Evolutionary conservation across 192 early-diverging fungal genomes (phyloP).

Genomic region (Coemansia sp.): DNA sequence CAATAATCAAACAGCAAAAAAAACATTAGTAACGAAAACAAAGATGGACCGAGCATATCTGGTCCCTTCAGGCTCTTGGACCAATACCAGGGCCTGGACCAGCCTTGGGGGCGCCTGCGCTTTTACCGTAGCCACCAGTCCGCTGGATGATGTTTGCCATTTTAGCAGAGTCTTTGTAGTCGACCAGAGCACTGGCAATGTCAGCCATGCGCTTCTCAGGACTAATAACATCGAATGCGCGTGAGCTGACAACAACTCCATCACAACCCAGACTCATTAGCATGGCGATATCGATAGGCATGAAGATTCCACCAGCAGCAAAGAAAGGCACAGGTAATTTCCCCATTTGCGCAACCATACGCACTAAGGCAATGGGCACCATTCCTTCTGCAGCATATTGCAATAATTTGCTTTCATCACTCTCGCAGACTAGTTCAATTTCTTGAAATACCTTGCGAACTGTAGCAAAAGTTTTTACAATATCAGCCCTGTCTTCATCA

Average conservation of each 20-base stretch:
- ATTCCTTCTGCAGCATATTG: neutral
- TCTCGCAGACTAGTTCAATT: conserved; percentile 53
- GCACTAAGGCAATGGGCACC: neutral
- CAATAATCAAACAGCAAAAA: neutral
- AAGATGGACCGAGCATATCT: neutral
- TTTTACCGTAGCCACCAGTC: conserved; percentile 9
- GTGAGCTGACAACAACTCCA: conserved; percentile 90
- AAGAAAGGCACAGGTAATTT: conserved; percentile 97
- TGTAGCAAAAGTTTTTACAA: conserved; percentile 84
- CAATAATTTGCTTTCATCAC: neutral
- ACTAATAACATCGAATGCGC: conserved; percentile 85
- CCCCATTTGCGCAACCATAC: neutral
- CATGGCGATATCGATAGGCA: conserved; percentile 92
- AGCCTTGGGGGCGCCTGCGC: neutral
- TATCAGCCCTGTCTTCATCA: conserved; percentile 87
- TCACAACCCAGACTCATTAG: conserved; percentile 98
- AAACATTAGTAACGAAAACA: neutral
- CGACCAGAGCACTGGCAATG: conserved; percentile 88
- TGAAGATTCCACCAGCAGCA: conserved; percentile 91
- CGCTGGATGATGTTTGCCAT: conserved; percentile 1
- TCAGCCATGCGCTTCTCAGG: conserved; percentile 83
- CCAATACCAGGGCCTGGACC: neutral
- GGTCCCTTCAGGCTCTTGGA: neutral
- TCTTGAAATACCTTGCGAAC: conserved; percentile 74
- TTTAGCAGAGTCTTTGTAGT: conserved; percentile 48